These are phyloP conservation scores for Graphium sp. DNA, from an alignment of 2,329 filamentous ascomycete genomes.

Conservation along the genomic window DNA sequence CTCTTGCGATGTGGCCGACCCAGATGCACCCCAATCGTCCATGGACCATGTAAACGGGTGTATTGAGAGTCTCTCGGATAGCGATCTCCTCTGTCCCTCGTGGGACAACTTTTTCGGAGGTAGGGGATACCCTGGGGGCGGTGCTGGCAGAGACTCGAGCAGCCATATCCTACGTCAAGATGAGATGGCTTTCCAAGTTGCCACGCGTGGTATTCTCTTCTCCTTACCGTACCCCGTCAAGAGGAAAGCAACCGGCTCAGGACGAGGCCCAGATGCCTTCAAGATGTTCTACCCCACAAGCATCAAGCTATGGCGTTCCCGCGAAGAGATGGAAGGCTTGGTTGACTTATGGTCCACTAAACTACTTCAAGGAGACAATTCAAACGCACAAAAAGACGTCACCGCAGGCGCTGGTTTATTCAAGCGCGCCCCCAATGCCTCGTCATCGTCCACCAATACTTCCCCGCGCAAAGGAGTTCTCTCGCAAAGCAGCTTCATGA, in stretches of 20 bases:
- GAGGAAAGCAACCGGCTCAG: slow-evolving; percentile 25
- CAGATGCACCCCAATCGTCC: slow-evolving; percentile 37
- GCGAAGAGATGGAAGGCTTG: slow-evolving; percentile 64
- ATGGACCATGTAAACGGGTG: slow-evolving; percentile 73
- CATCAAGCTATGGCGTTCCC: slow-evolving; percentile 66
- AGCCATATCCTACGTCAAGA: slow-evolving; percentile 75
- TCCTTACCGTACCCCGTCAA: slow-evolving; percentile 76
- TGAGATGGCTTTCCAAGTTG: slow-evolving; percentile 85
- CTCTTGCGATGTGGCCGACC: slow-evolving; percentile 51
- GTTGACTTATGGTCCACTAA: slow-evolving; percentile 53
- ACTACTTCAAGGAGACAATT: slow-evolving; percentile 36
- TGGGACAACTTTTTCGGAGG: slow-evolving; percentile 51
- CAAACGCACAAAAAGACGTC: slow-evolving; percentile 17
- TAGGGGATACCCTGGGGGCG: slow-evolving; percentile 22
- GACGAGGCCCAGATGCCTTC: slow-evolving; percentile 38
- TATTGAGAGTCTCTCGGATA: slow-evolving; percentile 72
- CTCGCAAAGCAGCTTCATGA: neutral
- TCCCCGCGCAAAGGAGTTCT: neutral
- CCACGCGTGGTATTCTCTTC: slow-evolving; percentile 73
- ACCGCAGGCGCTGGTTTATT: slow-evolving; percentile 31
- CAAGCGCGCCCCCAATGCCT: slow-evolving; percentile 19
- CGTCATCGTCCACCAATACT: slow-evolving; percentile 8
- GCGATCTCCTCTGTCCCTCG: slow-evolving; percentile 68
- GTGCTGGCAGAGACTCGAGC: slow-evolving; percentile 35
- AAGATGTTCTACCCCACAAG: slow-evolving; percentile 90